phyloP scores from a whole-genome alignment of 78 protist species.

The Dictyostelium firmibasis region DNA sequence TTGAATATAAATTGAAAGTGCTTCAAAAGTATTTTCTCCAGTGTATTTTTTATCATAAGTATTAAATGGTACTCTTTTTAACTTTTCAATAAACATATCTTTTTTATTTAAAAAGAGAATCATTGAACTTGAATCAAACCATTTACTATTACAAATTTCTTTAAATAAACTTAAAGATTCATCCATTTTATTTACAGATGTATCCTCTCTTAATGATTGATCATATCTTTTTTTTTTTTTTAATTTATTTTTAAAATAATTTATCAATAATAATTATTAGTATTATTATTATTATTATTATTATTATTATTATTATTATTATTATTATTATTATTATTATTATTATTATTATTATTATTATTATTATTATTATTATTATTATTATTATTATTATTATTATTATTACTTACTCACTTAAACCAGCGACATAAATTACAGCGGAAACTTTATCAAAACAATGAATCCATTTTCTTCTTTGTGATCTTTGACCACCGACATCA shows the following conservation, averaged over 20 bases:
- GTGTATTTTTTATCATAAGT: conserved; percentile 39
- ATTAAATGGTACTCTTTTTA: conserved; percentile 44
- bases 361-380: neutral
- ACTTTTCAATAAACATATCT: conserved; percentile 91
- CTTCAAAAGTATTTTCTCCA: conserved; percentile 80
- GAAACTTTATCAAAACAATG: conserved; percentile 95
- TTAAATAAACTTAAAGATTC: conserved; percentile 92
- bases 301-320: neutral
- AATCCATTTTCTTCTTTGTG: conserved; percentile 97
- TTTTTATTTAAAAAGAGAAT: conserved; percentile 75
- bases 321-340: neutral
- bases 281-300: neutral
- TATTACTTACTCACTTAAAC: conserved; percentile 80
- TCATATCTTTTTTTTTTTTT: conserved; percentile 84
- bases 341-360: neutral
- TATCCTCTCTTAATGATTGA: conserved; percentile 73
- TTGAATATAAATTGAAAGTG: conserved; percentile 53
- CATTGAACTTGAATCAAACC: conserved; percentile 87
- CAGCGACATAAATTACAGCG: conserved; percentile 91
- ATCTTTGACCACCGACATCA: conserved; percentile 98
- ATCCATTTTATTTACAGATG: conserved; percentile 85
- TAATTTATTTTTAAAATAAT: neutral
- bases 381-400: neutral
- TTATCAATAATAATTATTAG: neutral
- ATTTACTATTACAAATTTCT: conserved; percentile 91